A percentile compares a stretch with the other conserved stretches of the same genome.
These are phyloP conservation scores for Xanthoparmelia taractica DNA, from an alignment of 495 filamentous ascomycete genomes.

Conservation along the genomic window DNA sequence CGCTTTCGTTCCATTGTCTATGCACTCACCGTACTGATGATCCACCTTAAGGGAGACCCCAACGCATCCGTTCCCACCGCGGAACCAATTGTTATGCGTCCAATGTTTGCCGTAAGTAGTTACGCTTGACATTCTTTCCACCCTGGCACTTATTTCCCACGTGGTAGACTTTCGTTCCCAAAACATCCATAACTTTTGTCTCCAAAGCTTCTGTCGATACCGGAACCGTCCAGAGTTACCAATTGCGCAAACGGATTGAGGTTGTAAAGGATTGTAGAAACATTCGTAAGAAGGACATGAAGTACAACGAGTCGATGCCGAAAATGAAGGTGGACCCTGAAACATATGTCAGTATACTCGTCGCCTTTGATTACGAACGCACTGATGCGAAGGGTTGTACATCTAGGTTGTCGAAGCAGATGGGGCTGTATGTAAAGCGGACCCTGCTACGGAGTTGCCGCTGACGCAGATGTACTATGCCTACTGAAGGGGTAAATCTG, in stretches of 20 bases:
- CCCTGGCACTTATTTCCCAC: background rate
- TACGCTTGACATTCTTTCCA: background rate
- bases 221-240: constrained; percentile 61
- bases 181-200: constrained; percentile 74
- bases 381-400: background rate
- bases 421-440: constrained; percentile 64
- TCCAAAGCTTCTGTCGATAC: constrained; percentile 59
- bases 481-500: constrained; percentile 44
- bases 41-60: constrained; percentile 72
- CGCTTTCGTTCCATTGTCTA: background rate
- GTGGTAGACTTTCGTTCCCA: constrained; percentile 53
- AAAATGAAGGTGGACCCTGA: constrained; percentile 93
- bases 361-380: background rate
- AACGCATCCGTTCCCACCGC: constrained; percentile 90
- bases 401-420: constrained; percentile 72
- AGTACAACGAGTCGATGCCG: constrained; percentile 80
- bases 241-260: constrained; percentile 72
- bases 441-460: constrained; percentile 64
- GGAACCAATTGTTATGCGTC: constrained; percentile 76
- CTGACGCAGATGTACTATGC: constrained; percentile 76
- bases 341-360: constrained; percentile 52
- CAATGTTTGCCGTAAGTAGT: constrained; percentile 68
- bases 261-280: constrained; percentile 70
- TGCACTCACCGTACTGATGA: constrained; percentile 6
- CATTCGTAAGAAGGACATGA: constrained; percentile 88